Base-by-base conservation (phyloP, 2,329 filamentous ascomycete species). In the Cladosporium sp. region DNA sequence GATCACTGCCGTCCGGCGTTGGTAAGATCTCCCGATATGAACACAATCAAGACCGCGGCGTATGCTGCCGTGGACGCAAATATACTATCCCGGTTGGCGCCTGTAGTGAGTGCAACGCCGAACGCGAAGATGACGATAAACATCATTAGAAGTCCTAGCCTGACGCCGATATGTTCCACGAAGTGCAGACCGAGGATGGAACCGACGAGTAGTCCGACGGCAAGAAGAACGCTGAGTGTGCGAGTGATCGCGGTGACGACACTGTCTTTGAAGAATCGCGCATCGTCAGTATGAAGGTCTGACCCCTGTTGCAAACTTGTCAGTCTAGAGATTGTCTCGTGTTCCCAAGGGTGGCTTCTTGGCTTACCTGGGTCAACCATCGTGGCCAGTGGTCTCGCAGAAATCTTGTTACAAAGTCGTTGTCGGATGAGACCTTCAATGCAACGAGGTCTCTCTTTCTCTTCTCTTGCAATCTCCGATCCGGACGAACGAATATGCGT, bases 11-110 rank as follows among this genome's bases (percentile, higher is more conserved):
- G 9, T 9, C 28, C 25, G 4, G 47, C 32, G 4, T 49, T 49
- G 1, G 47, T 28, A 3, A 37, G 13, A 17, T 50, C 47, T 6
- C 34, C 47, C 12, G 58, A 61, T 4, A 62, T 54, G 34, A 61
- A 62, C n/a, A 62, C 59, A 2, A 58, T 47, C 7, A 60, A 44
- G 1, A 61, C 58, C 5, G 60, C 60, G 0, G 60, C 25, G 28
- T 61, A 61, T 4, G 60, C 60, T 3, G 60, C 60, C 3, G 60
- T 60, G 12, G 58, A 56, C 8, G 60, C 60, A 20, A 61, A 62
- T 15, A 58, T 59, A 3, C 47, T 52, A 12, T 60, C 60, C 9
- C 60, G 36, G 12, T 34, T 62, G 8, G 60, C 60, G 15, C 56
- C 57, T 13, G 60, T 61, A 4, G 48, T 34, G 3, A 57, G 13